Conservation (phyloP, 2,329 filamentous ascomycete species). For the Aspergillus neoniger region DNA sequence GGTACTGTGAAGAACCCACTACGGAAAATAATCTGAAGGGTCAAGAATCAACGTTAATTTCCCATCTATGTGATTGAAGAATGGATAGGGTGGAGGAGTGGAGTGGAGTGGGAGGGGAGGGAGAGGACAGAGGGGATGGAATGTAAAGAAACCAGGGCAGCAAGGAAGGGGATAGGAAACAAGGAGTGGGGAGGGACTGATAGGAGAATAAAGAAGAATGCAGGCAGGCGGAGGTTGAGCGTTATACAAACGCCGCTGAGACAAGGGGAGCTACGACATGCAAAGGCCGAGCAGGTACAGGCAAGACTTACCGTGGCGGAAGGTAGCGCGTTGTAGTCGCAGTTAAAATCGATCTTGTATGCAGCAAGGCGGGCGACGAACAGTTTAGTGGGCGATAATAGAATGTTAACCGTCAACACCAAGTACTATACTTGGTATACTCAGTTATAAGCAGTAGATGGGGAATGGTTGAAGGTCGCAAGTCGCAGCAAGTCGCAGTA, state of each 20-base stretch:
- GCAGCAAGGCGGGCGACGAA: neutral
- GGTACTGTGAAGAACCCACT: neutral
- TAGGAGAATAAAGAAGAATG: slow-evolving; percentile 24
- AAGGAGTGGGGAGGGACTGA: slow-evolving; percentile 16
- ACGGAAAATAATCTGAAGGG: neutral
- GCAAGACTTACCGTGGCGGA: slow-evolving; percentile 4
- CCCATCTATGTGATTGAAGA: slow-evolving; percentile 19
- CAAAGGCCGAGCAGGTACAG: neutral
- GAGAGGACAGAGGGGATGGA: slow-evolving; percentile 12
- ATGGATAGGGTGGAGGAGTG: slow-evolving; percentile 20
- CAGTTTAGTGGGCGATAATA: too few relatives aligned
- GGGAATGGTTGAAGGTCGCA: neutral
- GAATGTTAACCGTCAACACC: too few relatives aligned
- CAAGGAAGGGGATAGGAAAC: slow-evolving; percentile 12
- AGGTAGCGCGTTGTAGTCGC: neutral
- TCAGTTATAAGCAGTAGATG: neutral
- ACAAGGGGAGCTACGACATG: slow-evolving; percentile 9
- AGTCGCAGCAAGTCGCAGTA: neutral
- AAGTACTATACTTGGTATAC: too few relatives aligned
- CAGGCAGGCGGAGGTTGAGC: slow-evolving; percentile 14
- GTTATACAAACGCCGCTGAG: slow-evolving; percentile 12
- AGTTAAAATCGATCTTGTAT: neutral
- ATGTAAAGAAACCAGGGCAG: slow-evolving; percentile 14
- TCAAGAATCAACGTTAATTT: slow-evolving; percentile 15
- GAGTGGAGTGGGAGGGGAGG: slow-evolving; percentile 8